A percentile compares a stretch with the other conserved stretches of the same genome.
phyloP scores from a whole-genome alignment of 164 flowering plant species.

The Stephania cephalantha region DNA sequence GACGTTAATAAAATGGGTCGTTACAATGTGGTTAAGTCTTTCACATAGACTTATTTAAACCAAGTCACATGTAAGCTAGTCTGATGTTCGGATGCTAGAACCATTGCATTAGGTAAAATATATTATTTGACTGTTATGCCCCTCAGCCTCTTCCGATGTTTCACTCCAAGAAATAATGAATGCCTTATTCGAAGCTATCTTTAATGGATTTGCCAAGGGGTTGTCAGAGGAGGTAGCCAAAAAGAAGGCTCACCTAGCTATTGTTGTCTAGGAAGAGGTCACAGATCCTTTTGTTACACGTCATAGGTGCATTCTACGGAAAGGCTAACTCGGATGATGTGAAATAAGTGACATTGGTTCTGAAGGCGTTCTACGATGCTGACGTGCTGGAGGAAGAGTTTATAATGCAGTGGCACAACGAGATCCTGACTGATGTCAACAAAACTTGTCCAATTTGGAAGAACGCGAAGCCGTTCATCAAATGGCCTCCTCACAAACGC shows the following conservation, averaged over 20 bases:
- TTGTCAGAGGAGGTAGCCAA: conserved; percentile 50
- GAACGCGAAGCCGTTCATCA: conserved; percentile 53
- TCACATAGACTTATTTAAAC: no score
- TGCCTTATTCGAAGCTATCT: conserved; percentile 49
- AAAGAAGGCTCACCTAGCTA: conserved; percentile 46
- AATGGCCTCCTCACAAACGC: conserved; percentile 31
- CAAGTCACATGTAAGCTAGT: no score
- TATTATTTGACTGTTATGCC: no score
- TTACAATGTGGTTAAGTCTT: no score
- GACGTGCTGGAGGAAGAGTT: conserved; percentile 63
- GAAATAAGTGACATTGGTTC: conserved; percentile 53
- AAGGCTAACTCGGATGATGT: conserved; percentile 34
- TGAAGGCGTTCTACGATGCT: conserved; percentile 55
- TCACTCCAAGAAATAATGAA: conserved; percentile 31
- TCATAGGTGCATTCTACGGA: conserved; percentile 42
- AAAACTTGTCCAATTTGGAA: conserved; percentile 49
- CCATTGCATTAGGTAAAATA: no score
- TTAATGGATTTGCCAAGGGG: conserved; percentile 51
- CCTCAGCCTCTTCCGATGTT: conserved; percentile 31
- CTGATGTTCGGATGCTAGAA: no score
- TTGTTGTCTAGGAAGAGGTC: conserved; percentile 36
- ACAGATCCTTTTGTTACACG: conserved; percentile 36
- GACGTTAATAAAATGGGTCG: no score
- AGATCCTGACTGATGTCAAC: conserved; percentile 35
- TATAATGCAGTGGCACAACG: conserved; percentile 45